Conservation (phyloP, 345 rosid species). For the Hibiscus mutabilis region DNA sequence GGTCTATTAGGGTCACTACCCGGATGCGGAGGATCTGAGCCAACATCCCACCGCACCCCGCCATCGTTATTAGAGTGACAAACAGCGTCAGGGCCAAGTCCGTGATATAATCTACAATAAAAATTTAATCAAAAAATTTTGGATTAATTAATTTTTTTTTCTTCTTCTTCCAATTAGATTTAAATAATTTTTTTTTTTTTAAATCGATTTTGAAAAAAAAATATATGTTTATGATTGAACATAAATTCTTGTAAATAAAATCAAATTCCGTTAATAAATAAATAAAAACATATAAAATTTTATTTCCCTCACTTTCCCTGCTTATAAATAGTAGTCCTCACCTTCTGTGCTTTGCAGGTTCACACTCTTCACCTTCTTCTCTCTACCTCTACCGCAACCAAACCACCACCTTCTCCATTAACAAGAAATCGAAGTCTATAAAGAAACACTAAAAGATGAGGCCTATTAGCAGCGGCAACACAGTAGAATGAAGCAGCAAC, state of each 20-base stretch:
- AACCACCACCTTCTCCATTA: neutral
- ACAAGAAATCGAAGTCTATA: neutral
- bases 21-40: slow-evolving; percentile 11
- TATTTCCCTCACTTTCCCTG: neutral
- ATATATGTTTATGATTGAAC: too few species aligned
- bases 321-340: slow-evolving; percentile 26
- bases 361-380: neutral
- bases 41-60: neutral
- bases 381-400: neutral
- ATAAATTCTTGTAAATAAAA: too few species aligned
- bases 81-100: slow-evolving; percentile 3
- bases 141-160: too few species aligned
- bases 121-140: too few species aligned
- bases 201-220: too few species aligned
- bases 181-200: too few species aligned
- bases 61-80: neutral
- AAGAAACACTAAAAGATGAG: slow-evolving; percentile 17
- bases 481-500: slow-evolving; percentile 3
- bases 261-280: too few species aligned
- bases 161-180: too few species aligned
- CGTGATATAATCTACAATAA: too few species aligned
- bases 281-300: too few species aligned
- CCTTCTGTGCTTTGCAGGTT: slow-evolving; percentile 12
- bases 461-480: slow-evolving; percentile 10
- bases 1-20: slow-evolving; percentile 1